A percentile compares a stretch with the other conserved stretches of the same genome.
These are phyloP conservation scores for Cladorrhinum samala DNA, from an alignment of 495 filamentous ascomycete genomes.

Conservation along the genomic window DNA sequence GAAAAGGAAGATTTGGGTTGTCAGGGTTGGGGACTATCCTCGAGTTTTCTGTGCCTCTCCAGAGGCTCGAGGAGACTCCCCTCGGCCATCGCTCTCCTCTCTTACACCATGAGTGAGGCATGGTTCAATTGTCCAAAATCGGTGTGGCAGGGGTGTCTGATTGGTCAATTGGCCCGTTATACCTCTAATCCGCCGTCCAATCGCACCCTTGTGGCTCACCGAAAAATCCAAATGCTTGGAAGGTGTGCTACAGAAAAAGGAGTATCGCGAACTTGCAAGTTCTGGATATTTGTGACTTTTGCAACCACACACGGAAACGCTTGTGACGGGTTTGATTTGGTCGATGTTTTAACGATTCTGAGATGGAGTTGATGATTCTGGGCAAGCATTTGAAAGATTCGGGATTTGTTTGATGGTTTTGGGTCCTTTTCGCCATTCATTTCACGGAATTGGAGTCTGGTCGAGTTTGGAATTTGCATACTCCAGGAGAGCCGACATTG, in stretches of 20 bases:
- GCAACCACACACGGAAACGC: background rate
- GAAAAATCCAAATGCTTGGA: constrained; percentile 1
- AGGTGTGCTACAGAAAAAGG: constrained; percentile 4
- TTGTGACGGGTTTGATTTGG: too few species aligned
- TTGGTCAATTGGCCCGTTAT: constrained; percentile 9
- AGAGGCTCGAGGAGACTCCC: constrained; percentile 8
- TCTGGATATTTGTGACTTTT: background rate
- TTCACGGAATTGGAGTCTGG: too few species aligned
- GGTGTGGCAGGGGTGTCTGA: constrained; percentile 9
- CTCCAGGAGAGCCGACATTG: too few species aligned
- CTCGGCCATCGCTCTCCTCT: background rate
- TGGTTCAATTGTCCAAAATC: constrained; percentile 3
- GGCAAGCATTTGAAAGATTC: too few species aligned
- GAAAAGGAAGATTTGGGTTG: constrained; percentile 9
- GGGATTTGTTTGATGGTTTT: too few species aligned
- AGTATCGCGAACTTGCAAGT: background rate
- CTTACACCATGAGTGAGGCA: background rate
- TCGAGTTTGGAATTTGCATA: too few species aligned
- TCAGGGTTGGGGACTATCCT: background rate
- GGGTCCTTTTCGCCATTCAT: too few species aligned
- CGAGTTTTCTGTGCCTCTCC: constrained; percentile 11
- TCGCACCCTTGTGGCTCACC: constrained; percentile 2
- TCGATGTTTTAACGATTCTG: too few species aligned
- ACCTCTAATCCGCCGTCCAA: constrained; percentile 1
- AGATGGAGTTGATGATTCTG: too few species aligned